These are phyloP conservation scores for Umbelopsis vinacea DNA, from an alignment of 192 early-diverging fungal genomes.

Conservation along the genomic window DNA sequence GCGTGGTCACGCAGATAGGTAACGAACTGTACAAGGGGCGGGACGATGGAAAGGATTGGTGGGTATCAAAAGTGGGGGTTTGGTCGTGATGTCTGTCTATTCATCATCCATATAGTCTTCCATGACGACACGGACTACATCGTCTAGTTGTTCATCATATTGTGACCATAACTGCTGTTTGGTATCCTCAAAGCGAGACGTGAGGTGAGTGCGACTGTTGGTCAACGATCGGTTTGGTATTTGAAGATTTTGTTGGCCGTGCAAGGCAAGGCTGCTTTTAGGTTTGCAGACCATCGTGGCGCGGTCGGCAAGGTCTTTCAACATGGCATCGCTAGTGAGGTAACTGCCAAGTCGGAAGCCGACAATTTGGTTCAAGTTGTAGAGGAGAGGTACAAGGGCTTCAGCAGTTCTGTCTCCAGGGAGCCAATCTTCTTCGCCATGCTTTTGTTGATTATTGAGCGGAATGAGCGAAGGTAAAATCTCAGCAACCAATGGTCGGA, in stretches of 20 bases:
- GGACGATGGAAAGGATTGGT: neutral
- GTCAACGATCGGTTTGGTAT: neutral
- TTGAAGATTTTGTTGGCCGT: neutral
- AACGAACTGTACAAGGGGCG: neutral
- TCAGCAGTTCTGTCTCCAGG: conserved; percentile 12
- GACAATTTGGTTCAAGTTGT: conserved; percentile 4
- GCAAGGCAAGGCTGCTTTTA: neutral
- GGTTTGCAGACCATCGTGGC: neutral
- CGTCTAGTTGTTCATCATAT: conserved; percentile 17
- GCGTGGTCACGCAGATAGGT: neutral
- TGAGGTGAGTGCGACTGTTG: neutral
- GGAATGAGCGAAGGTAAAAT: neutral
- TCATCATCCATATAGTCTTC: conserved; percentile 23
- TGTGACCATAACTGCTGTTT: conserved; percentile 12
- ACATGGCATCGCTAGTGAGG: neutral
- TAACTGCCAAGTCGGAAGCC: conserved; percentile 7
- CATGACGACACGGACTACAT: conserved; percentile 17
- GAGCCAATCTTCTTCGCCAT: conserved; percentile 7
- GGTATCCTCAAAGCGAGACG: neutral
- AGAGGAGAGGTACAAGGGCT: conserved; percentile 1
- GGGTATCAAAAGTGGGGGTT: neutral
- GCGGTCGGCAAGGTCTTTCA: neutral
- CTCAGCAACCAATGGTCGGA: conserved; percentile 10
- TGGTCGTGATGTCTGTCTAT: neutral
- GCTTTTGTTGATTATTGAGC: conserved; percentile 2